Conservation (phyloP, 257 asterid genomes). For the Pogostemon cablin region DNA sequence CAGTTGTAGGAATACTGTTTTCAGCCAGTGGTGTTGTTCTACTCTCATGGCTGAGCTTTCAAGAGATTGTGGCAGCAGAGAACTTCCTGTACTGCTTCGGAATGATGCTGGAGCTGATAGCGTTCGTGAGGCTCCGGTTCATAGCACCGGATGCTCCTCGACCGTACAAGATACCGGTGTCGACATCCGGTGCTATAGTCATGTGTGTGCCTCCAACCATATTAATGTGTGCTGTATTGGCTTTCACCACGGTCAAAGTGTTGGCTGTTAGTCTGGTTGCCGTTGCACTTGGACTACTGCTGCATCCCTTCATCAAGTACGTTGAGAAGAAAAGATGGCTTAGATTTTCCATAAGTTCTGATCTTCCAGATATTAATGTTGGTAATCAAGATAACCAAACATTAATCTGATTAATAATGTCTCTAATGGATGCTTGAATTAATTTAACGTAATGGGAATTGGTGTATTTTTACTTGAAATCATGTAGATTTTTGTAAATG, state of each 20-base stretch:
- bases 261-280: constrained; percentile 51
- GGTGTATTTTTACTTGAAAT: not conserved
- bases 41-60: constrained; percentile 71
- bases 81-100: constrained; percentile 72
- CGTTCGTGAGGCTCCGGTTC: constrained; percentile 59
- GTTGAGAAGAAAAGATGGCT: constrained; percentile 61
- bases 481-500: constrained; percentile 16
- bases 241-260: constrained; percentile 51
- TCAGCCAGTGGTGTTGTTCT: constrained; percentile 68
- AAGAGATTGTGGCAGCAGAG: constrained; percentile 73
- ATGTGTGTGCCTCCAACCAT: constrained; percentile 61
- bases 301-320: constrained; percentile 56
- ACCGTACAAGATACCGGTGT: constrained; percentile 68
- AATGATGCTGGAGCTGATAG: constrained; percentile 61
- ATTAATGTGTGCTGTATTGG: constrained; percentile 52
- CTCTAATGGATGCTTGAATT: not conserved
- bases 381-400: constrained; percentile 29
- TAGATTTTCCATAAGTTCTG: constrained; percentile 48
- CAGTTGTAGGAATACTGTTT: constrained; percentile 58
- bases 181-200: constrained; percentile 52
- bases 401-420: constrained; percentile 21
- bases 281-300: constrained; percentile 47
- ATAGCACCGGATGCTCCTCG: constrained; percentile 50
- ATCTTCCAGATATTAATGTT: constrained; percentile 54
- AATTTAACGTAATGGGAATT: not conserved